Conservation (phyloP, 495 filamentous ascomycete genomes). For the Aspergillus saccharolyticus region DNA sequence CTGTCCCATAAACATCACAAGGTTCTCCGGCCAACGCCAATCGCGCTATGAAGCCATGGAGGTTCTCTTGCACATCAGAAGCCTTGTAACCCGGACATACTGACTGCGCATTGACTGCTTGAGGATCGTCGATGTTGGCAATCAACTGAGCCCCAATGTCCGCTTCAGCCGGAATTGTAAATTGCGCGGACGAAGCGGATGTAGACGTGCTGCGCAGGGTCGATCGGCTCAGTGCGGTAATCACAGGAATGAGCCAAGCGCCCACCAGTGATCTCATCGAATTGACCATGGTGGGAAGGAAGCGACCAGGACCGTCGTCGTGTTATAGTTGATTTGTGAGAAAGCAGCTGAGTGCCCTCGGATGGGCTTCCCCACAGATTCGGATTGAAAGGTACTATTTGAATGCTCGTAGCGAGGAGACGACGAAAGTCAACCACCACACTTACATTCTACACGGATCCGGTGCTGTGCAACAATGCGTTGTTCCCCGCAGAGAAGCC, state of each 20-base stretch:
- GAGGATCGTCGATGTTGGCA: constrained; percentile 65
- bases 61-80: constrained; percentile 41
- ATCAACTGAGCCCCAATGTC: constrained; percentile 55
- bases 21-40: constrained; percentile 50
- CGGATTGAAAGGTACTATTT: constrained; percentile 2
- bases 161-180: constrained; percentile 54
- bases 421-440: background rate
- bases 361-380: background rate
- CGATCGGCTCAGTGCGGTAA: constrained; percentile 23
- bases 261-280: constrained; percentile 23
- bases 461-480: constrained; percentile 9
- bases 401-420: background rate
- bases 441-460: background rate
- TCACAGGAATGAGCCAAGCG: constrained; percentile 27
- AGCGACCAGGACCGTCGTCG: background rate
- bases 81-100: constrained; percentile 63
- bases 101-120: constrained; percentile 65
- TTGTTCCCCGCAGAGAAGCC: background rate
- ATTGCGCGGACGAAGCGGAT: constrained; percentile 28
- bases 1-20: constrained; percentile 59
- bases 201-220: constrained; percentile 10
- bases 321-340: constrained; percentile 1
- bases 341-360: background rate
- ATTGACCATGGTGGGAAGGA: constrained; percentile 24
- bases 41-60: constrained; percentile 47